Evolutionary conservation across 176 grass and related monocot genomes (phyloP), one percentile per base, ranked within the genome.

Genomic region (Oryza glaberrima): DNA sequence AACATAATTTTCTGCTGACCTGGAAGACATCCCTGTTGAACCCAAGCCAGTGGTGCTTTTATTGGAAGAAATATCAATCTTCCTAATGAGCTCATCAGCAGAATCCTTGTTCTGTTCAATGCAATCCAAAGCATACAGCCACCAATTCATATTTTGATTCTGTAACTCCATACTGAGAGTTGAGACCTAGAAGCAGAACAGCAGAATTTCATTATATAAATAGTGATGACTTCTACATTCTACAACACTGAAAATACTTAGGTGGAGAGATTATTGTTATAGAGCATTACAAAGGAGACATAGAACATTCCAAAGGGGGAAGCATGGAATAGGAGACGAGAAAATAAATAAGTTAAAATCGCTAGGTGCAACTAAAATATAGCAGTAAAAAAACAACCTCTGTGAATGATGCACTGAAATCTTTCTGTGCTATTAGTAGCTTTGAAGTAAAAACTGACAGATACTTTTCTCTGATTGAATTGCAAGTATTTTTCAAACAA

Each of bases 401-500:
- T 77, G 86, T 79, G 51, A 88, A 85, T 52, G 87, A 88, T 85
- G 77, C 79, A 83, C 78, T 90, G 84, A 98, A 98, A 75, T 98
- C 96, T 36, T 93, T 72, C 84, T 92, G 91, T 56, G 85, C 88
- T 60, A 87, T 81, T 36, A 81, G 78, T 88, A 98, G 77, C 87
- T 85, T 98, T 47, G 79, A 69, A 81, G 75, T 84, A 89, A 98
- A 98, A 70, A 82, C 79, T 73, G 91, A 92, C 54, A 98, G 69
- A 80, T 95, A 93, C 76, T 95, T 98, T 84, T 88, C 74, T 92
- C 77, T 93, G 74, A 98, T 95, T 68, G 75, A 72, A 78, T 90
- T 82, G 81, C 91, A 95, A 56, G 85, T 88, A 67, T 91, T 98
- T 88, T 84, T 98, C 83, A 98, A 83, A 81, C 96, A 98, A 80